Conservation (phyloP, 371 early-diverging fungal species). For the Rhizopus arrhizus region DNA sequence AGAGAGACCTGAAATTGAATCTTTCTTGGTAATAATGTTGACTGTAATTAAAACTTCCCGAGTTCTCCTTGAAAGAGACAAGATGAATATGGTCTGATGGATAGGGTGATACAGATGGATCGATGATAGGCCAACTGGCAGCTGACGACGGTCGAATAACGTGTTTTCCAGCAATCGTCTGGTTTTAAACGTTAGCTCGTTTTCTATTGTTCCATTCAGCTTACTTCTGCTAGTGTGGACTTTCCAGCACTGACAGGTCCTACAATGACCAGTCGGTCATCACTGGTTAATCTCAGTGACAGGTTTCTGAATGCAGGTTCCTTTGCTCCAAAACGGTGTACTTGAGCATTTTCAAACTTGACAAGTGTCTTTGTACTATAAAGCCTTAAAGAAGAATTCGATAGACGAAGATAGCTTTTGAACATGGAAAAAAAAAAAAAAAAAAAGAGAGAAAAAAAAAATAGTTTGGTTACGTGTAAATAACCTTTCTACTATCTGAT, state of each 20-base stretch:
- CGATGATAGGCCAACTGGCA: slow-evolving; percentile 43
- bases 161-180: slow-evolving; percentile 49
- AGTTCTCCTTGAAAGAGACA: slow-evolving; percentile 56
- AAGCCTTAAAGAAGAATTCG: neutral
- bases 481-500: no score
- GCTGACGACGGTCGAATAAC: slow-evolving; percentile 35
- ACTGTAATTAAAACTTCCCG: slow-evolving; percentile 46
- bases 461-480: no score
- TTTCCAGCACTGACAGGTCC: slow-evolving; percentile 54
- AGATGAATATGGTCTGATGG: slow-evolving; percentile 46
- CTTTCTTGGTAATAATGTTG: slow-evolving; percentile 60
- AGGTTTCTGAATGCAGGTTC: slow-evolving; percentile 47
- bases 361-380: slow-evolving; percentile 24
- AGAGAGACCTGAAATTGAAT: slow-evolving; percentile 53
- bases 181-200: neutral
- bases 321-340: slow-evolving; percentile 40
- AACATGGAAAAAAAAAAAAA: no score
- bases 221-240: slow-evolving; percentile 53
- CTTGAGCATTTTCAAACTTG: slow-evolving; percentile 41
- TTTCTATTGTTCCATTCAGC: neutral
- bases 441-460: no score
- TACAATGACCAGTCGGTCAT: slow-evolving; percentile 46
- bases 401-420: no score
- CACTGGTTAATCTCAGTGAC: slow-evolving; percentile 29
- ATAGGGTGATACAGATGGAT: slow-evolving; percentile 33